These are phyloP conservation scores for Prunus armeniaca DNA, from an alignment of 306 rosid species.

Conservation along the genomic window DNA sequence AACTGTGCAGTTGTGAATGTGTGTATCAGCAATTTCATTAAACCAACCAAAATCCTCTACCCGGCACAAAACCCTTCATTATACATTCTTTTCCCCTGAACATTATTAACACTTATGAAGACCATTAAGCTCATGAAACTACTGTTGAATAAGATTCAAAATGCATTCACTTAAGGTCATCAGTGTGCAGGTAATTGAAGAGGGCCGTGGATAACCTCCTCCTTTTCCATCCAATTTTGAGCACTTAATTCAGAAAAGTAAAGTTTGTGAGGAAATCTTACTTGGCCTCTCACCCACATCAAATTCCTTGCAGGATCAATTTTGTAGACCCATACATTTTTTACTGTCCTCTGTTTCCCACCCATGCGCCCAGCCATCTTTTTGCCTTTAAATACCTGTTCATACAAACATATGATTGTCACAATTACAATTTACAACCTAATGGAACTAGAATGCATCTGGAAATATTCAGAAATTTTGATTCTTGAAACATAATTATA, in stretches of 20 bases:
- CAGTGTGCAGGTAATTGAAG: background rate
- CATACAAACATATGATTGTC: constrained; percentile 11
- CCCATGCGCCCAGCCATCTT: constrained; percentile 99
- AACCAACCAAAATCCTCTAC: background rate
- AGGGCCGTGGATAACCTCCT: background rate
- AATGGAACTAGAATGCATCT: background rate
- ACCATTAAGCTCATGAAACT: background rate
- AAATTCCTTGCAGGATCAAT: constrained; percentile 89
- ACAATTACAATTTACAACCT: background rate
- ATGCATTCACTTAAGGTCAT: background rate
- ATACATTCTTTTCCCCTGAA: background rate
- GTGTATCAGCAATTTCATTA: background rate
- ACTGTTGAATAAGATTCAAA: constrained; percentile 16
- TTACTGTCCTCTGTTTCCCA: constrained; percentile 78
- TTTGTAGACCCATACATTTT: constrained; percentile 94
- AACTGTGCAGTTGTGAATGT: background rate
- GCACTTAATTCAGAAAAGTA: background rate
- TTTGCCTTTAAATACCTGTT: constrained; percentile 73
- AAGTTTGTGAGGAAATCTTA: constrained; percentile 30
- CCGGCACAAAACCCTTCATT: background rate
- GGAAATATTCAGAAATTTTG: too few species aligned
- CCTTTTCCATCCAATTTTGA: constrained; percentile 8
- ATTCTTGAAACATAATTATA: too few species aligned
- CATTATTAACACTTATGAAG: background rate
- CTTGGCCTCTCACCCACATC: constrained; percentile 98